Conservation (phyloP, 495 filamentous ascomycete species). For the Penicillium flavigenum region DNA sequence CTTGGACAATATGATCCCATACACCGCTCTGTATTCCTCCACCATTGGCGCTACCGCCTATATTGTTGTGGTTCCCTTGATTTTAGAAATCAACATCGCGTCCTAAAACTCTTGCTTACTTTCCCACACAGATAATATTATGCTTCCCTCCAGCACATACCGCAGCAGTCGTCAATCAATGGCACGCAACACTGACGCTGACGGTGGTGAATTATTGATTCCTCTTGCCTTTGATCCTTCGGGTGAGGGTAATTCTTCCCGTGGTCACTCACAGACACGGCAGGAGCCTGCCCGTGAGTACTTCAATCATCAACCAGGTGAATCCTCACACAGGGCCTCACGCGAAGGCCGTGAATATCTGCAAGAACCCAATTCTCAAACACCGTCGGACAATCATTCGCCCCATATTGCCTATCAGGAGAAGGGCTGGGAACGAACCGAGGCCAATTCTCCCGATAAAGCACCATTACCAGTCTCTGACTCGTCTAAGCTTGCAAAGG, state of each 20-base stretch:
- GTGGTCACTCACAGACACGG: constrained; percentile 27
- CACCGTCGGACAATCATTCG: constrained; percentile 47
- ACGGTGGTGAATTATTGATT: constrained; percentile 77
- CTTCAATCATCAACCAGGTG: constrained; percentile 23
- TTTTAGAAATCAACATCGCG: neutral
- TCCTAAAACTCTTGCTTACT: neutral
- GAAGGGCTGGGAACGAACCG: constrained; percentile 63
- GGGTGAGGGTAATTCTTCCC: constrained; percentile 51
- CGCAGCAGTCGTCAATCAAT: constrained; percentile 73
- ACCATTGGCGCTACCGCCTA: neutral
- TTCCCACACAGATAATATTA: constrained; percentile 51
- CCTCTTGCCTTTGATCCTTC: constrained; percentile 88
- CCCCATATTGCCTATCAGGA: constrained; percentile 93
- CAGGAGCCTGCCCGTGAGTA: constrained; percentile 39
- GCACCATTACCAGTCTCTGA: constrained; percentile 62
- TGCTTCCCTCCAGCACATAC: constrained; percentile 74
- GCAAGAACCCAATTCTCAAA: constrained; percentile 19
- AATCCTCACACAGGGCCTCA: constrained; percentile 23
- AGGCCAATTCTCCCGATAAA: constrained; percentile 46
- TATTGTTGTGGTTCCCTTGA: neutral
- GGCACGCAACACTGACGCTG: constrained; percentile 59
- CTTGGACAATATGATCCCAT: neutral
- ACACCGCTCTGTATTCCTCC: neutral
- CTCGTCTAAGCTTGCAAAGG: constrained; percentile 59
- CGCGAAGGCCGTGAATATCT: constrained; percentile 21